These are phyloP conservation scores for Boeremia exigua DNA, from an alignment of 2,329 filamentous ascomycete genomes.

Conservation along the genomic window DNA sequence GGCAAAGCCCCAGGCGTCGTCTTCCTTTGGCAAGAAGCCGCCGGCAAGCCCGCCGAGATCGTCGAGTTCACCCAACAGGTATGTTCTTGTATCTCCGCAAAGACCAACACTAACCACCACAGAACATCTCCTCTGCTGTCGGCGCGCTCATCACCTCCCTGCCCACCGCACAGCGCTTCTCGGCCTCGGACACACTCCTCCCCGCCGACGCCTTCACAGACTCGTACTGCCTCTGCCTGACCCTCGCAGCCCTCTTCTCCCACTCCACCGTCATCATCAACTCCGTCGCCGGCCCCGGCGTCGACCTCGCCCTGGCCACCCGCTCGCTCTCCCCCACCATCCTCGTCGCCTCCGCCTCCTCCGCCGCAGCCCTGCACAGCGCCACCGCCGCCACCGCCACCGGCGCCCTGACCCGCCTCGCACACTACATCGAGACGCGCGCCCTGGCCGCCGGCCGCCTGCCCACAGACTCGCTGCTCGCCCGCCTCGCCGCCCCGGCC, in stretches of 20 bases:
- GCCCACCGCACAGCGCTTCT: slow-evolving; percentile 75
- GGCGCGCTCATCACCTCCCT: slow-evolving; percentile 78
- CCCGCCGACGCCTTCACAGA: slow-evolving; percentile 81
- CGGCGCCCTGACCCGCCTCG: slow-evolving; percentile 68
- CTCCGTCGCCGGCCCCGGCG: slow-evolving; percentile 77
- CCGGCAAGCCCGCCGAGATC: slow-evolving; percentile 64
- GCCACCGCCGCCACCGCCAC: slow-evolving; percentile 66
- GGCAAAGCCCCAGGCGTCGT: slow-evolving; percentile 60
- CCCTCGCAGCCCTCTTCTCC: slow-evolving; percentile 80
- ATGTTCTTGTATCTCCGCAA: slow-evolving; percentile 18
- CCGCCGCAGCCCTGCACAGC: slow-evolving; percentile 71
- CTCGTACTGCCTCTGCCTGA: slow-evolving; percentile 79
- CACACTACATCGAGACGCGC: slow-evolving; percentile 75
- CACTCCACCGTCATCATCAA: slow-evolving; percentile 88
- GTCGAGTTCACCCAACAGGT: slow-evolving; percentile 78
- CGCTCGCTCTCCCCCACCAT: slow-evolving; percentile 80
- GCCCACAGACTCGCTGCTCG: slow-evolving; percentile 69
- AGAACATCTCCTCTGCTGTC: slow-evolving; percentile 88
- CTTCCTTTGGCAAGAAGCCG: slow-evolving; percentile 69
- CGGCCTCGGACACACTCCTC: slow-evolving; percentile 78
- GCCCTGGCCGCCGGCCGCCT: slow-evolving; percentile 76
- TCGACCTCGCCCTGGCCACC: slow-evolving; percentile 75
- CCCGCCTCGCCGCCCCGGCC: slow-evolving; percentile 65
- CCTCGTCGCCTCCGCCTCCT: slow-evolving; percentile 76
- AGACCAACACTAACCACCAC: slow-evolving; percentile 15